Base-by-base conservation (phyloP, 2,329 filamentous ascomycete genomes). In the Aphanocladium album region DNA sequence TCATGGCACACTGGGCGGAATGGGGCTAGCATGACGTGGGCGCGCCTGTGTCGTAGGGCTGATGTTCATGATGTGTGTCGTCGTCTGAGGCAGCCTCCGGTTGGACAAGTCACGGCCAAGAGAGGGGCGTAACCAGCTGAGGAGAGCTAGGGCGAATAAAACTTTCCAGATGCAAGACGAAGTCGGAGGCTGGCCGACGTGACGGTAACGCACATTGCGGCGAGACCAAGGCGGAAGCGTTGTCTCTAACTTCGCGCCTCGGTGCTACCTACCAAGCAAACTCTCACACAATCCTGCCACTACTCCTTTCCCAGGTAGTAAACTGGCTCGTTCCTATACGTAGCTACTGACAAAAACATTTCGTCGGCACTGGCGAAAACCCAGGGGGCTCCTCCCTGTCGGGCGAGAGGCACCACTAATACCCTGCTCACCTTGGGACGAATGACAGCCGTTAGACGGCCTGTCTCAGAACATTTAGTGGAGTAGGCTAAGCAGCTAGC, bases 391-490 rank as follows among this genome's bases (percentile, higher is more conserved):
- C 39, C 35, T 14, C n/a, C 35, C 27, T 19, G 43, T 43, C 46
- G 46, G 46, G 46, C 56, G 39, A 51, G 33, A 35, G 23, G 45
- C 12, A 58, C 56, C 56, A 58, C 45, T 25, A 5, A 43, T 39
- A 35, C 35, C 56, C 56, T 49, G 55, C 56, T 58, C 56, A 58
- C 56, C 56, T 51, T 58, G 56, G 56, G 46, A 51, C 56, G 56
- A 58, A 58, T 58, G 56, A 35, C 33, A 51, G 56, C 56, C 56
- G 56, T 58, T 51, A 23, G 45, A 51, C 33, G 46, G 46, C 35
- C 16, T 51, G 23, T 51, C 35, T 58, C 56, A 35, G 46, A 51
- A 51, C 25, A 33, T 47, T 25, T 33, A 45, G 56, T 58, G 56
- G 54, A 37, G 43, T 25, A 16, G 27, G 17, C 45, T 57, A 25